A percentile compares a stretch with the other conserved stretches of the same genome.
Evolutionary conservation across 805 yeast species (phyloP).

Genomic region (Wickerhamiella sorbophila): DNA sequence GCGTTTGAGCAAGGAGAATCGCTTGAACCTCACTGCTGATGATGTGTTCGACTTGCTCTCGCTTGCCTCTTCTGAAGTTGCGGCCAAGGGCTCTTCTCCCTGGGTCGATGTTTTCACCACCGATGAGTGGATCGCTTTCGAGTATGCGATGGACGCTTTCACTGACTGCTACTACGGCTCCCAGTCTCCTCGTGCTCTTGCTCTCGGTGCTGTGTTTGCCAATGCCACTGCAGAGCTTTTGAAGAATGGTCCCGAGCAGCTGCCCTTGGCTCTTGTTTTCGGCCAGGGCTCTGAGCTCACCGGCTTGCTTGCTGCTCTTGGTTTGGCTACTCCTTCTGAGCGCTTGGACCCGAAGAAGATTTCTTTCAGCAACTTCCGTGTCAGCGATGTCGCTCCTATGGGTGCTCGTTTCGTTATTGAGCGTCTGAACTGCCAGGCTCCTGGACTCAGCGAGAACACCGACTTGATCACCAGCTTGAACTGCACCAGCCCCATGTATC

Average conservation of each 20-base stretch:
- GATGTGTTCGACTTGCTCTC: conserved; percentile 32
- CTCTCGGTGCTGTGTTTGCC: conserved; percentile 33
- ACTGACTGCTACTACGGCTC: conserved; percentile 37
- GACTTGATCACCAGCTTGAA: conserved; percentile 2
- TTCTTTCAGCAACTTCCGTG: conserved; percentile 34
- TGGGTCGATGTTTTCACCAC: conserved; percentile 32
- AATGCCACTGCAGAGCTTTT: conserved; percentile 35
- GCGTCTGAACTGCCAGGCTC: conserved; percentile 30
- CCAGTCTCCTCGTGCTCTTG: conserved; percentile 30
- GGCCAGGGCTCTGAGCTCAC: conserved; percentile 44
- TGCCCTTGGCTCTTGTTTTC: conserved; percentile 32
- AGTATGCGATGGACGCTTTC: conserved; percentile 30
- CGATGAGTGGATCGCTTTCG: conserved; percentile 33
- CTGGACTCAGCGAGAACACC: conserved; percentile 2
- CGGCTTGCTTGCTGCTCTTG: conserved; percentile 34
- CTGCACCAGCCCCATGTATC: neutral
- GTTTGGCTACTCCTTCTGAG: conserved; percentile 20
- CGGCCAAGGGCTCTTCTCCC: conserved; percentile 34
- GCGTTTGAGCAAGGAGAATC: conserved; percentile 24
- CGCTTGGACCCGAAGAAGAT: conserved; percentile 14
- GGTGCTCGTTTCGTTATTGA: conserved; percentile 41
- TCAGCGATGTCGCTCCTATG: conserved; percentile 38
- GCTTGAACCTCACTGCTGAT: conserved; percentile 26
- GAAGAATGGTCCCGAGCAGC: conserved; percentile 25
- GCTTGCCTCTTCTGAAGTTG: conserved; percentile 38